phyloP scores from a whole-genome alignment of 371 early-diverging fungal genomes.

The Rhizomucor miehei region DNA sequence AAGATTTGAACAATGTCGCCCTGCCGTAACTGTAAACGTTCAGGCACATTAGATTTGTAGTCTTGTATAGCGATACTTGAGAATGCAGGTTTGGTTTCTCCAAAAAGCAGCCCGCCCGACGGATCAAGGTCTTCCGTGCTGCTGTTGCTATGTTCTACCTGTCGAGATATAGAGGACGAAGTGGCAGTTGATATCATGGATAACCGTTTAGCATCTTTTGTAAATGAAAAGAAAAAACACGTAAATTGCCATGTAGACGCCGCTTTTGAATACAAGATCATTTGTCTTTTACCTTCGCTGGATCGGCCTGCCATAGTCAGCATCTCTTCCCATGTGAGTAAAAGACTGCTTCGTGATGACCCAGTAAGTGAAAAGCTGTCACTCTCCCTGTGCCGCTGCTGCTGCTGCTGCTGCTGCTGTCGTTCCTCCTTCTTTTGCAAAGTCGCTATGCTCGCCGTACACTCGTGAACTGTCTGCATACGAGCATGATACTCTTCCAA shows the following conservation, averaged over 20 bases:
- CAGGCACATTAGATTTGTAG: slow-evolving; percentile 7
- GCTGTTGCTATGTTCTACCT: background rate
- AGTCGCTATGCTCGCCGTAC: background rate
- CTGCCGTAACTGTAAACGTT: slow-evolving; percentile 9
- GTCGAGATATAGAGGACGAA: background rate
- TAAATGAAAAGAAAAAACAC: no score
- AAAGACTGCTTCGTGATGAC: no score
- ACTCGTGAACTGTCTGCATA: slow-evolving; percentile 6
- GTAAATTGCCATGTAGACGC: no score
- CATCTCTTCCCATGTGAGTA: no score
- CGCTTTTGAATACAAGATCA: no score
- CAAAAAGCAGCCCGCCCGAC: background rate
- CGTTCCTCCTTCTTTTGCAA: background rate
- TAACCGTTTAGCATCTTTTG: background rate
- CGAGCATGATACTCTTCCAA: background rate
- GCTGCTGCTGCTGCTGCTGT: background rate
- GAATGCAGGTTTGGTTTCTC: slow-evolving; percentile 6
- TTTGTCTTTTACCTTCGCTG: no score
- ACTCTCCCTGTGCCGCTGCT: background rate
- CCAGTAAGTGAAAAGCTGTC: no score
- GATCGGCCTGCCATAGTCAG: no score
- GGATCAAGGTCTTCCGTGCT: background rate
- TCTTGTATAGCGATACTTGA: slow-evolving; percentile 11
- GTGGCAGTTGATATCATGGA: background rate
- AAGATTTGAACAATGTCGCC: slow-evolving; percentile 14